Evolutionary conservation across 2,329 filamentous ascomycete genomes (phyloP).

Genomic region (Pestalotiopsis sp.): DNA sequence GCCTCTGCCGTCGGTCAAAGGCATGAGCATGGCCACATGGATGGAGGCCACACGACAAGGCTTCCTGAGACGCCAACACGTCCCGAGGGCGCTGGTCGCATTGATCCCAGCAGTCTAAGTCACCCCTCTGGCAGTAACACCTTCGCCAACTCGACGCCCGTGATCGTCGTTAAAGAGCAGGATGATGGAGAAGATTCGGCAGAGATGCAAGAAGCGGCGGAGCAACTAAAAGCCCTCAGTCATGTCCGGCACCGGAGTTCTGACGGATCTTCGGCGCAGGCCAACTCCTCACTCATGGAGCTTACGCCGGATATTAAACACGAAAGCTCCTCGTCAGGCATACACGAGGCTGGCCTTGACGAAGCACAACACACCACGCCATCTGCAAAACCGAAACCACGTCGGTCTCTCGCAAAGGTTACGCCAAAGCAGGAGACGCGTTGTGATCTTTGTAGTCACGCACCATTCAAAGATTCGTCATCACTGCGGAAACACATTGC

Average conservation of each 20-base stretch:
- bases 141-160: constrained; percentile 26
- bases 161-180: constrained; percentile 36
- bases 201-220: constrained; percentile 68
- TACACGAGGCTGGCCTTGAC: constrained; percentile 39
- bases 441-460: constrained; percentile 62
- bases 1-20: constrained; percentile 35
- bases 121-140: constrained; percentile 22
- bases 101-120: constrained; percentile 25
- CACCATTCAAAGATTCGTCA: constrained; percentile 67
- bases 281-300: constrained; percentile 22
- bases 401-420: constrained; percentile 48
- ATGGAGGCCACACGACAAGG: constrained; percentile 19
- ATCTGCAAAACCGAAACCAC: constrained; percentile 40
- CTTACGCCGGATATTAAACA: constrained; percentile 32
- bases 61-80: constrained; percentile 32
- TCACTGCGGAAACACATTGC: constrained; percentile 67
- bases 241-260: constrained; percentile 59
- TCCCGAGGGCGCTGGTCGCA: constrained; percentile 22
- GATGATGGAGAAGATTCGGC: constrained; percentile 62
- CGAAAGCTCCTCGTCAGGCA: constrained; percentile 41
- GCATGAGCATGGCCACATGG: constrained; percentile 20
- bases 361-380: constrained; percentile 37
- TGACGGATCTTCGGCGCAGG: constrained; percentile 31
- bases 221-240: constrained; percentile 65
- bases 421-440: constrained; percentile 59